Conservation (phyloP, 2,329 filamentous ascomycete species). For the Fusarium secorum region DNA sequence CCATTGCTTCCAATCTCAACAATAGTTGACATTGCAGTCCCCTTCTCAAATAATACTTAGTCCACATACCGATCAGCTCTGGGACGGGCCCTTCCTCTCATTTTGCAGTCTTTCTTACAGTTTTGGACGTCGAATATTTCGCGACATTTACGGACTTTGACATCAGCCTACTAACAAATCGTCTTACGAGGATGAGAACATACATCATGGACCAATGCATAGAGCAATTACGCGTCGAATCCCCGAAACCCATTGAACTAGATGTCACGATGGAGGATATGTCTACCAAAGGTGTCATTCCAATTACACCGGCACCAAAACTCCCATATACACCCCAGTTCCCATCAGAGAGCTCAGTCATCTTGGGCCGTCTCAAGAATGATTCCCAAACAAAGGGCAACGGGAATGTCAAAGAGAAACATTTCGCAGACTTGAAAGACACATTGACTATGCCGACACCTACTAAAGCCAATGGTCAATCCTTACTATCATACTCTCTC, state of each 20-base stretch:
- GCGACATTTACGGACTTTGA: neutral
- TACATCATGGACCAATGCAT: slow-evolving; percentile 2
- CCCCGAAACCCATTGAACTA: neutral
- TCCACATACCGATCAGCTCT: neutral
- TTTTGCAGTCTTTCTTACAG: neutral
- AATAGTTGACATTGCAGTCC: slow-evolving; percentile 1
- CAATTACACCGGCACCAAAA: neutral
- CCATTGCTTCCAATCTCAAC: slow-evolving; percentile 1
- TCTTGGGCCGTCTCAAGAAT: slow-evolving; percentile 42
- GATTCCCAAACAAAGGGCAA: neutral
- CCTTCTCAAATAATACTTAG: neutral
- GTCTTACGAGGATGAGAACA: neutral
- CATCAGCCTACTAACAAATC: slow-evolving; percentile 8
- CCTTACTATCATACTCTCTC: slow-evolving; percentile 1
- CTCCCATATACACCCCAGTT: slow-evolving; percentile 46
- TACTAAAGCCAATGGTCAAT: slow-evolving; percentile 2
- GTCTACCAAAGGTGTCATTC: neutral
- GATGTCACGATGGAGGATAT: neutral
- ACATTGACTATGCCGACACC: slow-evolving; percentile 28
- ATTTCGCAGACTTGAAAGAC: neutral
- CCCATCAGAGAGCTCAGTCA: slow-evolving; percentile 37
- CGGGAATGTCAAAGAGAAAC: neutral
- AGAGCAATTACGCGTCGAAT: neutral
- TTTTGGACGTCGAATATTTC: neutral
- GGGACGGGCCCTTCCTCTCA: neutral